Percentiles rank a stretch among this genome's conserved stretches.
Conservation (phyloP, 2,329 filamentous ascomycete species). For the Calonectria honghensis region DNA sequence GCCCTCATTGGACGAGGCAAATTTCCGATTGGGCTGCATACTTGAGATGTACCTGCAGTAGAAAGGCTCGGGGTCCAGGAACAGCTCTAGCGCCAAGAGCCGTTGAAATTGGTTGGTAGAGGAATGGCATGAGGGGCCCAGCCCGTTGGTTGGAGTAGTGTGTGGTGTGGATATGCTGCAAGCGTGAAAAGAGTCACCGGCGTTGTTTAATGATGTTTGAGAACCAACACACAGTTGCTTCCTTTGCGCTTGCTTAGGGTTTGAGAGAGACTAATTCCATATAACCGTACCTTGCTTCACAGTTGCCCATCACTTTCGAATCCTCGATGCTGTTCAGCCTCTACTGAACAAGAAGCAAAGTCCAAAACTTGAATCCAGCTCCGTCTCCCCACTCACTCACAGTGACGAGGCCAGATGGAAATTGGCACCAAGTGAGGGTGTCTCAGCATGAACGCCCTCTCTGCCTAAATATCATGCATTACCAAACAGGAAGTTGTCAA, state of each 20-base stretch:
- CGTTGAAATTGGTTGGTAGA: conserved; percentile 38
- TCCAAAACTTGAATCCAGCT: not conserved
- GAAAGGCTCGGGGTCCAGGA: conserved; percentile 53
- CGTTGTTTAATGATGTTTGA: not conserved
- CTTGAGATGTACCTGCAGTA: conserved; percentile 21
- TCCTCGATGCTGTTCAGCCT: not conserved
- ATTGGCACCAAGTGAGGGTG: not conserved
- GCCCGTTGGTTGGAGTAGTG: conserved; percentile 41
- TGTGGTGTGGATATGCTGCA: conserved; percentile 21
- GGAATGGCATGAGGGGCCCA: conserved; percentile 38
- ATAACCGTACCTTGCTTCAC: no score
- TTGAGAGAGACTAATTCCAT: not conserved
- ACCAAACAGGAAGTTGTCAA: not conserved
- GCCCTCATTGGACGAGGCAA: conserved; percentile 42
- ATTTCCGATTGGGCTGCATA: conserved; percentile 44
- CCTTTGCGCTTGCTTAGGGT: not conserved
- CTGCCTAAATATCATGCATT: not conserved
- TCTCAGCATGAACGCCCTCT: not conserved
- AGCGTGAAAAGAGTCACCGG: conserved; percentile 24
- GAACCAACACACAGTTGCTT: not conserved
- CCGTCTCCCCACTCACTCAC: not conserved
- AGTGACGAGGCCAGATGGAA: not conserved
- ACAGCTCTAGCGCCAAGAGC: conserved; percentile 55
- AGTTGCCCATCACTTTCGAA: no score
- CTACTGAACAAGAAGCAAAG: not conserved